phyloP scores from a whole-genome alignment of 108 stramenopile genomes.

The Cafeteria roenbergensis region DNA sequence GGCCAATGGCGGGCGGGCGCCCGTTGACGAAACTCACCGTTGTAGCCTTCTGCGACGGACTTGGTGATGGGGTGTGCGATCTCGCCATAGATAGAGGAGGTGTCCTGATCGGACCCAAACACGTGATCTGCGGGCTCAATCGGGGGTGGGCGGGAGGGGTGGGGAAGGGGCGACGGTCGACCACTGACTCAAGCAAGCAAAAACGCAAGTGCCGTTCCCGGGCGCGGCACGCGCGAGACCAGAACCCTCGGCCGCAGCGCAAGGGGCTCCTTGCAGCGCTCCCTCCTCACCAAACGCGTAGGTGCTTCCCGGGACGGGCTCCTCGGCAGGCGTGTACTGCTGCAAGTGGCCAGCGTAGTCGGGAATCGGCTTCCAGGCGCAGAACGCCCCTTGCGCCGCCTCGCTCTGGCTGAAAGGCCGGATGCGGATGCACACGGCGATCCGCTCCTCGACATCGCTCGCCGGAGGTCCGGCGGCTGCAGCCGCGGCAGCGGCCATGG shows the following conservation, averaged over 20 bases:
- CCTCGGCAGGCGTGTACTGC: background rate
- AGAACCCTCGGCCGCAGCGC: no score
- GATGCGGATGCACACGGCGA: constrained; percentile 4
- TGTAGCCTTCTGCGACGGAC: background rate
- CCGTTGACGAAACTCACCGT: no score
- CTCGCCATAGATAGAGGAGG: background rate
- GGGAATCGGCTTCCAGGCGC: background rate
- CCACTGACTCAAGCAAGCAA: no score
- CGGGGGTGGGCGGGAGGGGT: background rate
- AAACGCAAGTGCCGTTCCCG: background rate
- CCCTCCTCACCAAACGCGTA: constrained; percentile 6
- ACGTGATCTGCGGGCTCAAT: background rate
- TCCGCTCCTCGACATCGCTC: background rate
- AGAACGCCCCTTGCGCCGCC: background rate
- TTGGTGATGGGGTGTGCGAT: background rate
- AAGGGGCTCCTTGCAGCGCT: no score
- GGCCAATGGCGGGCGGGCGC: no score
- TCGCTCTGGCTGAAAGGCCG: background rate
- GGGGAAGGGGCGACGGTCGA: no score
- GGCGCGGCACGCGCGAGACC: background rate
- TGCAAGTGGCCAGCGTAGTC: background rate
- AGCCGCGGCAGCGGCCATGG: no score
- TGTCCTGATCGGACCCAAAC: background rate
- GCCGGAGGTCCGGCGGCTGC: no score
- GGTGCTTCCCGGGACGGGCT: background rate